Evolutionary conservation across 164 flowering plant genomes (phyloP), one percentile per base, ranked within the genome.

Genomic region (Echeveria elegans): DNA sequence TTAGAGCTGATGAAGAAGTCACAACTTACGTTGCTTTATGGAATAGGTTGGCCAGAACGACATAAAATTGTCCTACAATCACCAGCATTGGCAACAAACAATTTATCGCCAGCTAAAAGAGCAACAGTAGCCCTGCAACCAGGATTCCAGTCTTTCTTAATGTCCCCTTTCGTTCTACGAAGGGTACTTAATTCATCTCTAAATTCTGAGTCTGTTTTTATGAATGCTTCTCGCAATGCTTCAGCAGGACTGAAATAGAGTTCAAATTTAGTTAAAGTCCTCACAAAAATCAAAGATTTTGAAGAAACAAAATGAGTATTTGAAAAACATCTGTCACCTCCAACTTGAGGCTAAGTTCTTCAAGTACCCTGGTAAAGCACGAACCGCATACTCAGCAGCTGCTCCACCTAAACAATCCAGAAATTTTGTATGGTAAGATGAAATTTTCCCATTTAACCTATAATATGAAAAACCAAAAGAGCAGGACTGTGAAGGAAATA

Each of bases 51-150:
- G 37, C 98, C 95, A 71, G 80, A 75, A 61, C 88, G 85, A 64
- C 95, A 90, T 64, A 94, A 36, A 65, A 94, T 82, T 53, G 93
- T 69, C 79, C 95, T 81, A 78, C 97, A 94, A 79, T 94, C 98
- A 67, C 97, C 98, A 71, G 92, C 92, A 82, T 90, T 94, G 65
- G 98, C 96, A 74, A 90, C 87, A 79, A 82, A 88, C 75, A 94
- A 87, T 77, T 70, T 89, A 78, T 86, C 74, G 65, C 72, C 70
- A 34, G 91, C 85, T 59, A 94, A 77, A 45, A 94, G 85, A 68
- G 90, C 81, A 69, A 77, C 79, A 70, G 76, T 62, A 60, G 96
- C 98, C 64, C 91, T 88, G 76, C 98, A 94, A 59, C 98, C 97
- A 71, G 98, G 97, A 77, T 94, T 90, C 80, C 84, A 88, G 67